Conservation (phyloP, 345 rosid species). For the Reutealis trisperma region DNA sequence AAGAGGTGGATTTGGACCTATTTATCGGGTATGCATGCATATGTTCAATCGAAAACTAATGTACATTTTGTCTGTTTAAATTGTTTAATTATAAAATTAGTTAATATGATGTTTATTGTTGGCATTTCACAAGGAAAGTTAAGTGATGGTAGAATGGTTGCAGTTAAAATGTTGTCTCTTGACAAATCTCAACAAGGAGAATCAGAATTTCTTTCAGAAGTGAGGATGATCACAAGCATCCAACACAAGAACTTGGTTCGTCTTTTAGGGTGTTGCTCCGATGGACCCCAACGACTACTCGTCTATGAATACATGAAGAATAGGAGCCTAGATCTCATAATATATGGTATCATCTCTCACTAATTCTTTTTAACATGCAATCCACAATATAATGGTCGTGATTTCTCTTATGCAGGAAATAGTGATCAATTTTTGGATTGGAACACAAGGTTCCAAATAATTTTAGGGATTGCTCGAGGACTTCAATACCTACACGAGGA, state of each 20-base stretch:
- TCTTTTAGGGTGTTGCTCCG: constrained; percentile 65
- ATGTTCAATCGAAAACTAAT: neutral
- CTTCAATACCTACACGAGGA: constrained; percentile 71
- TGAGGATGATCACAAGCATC: constrained; percentile 74
- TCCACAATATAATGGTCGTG: too few species aligned
- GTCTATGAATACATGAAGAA: constrained; percentile 72
- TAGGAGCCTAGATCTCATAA: constrained; percentile 59
- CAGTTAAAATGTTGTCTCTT: constrained; percentile 48
- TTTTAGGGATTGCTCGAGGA: constrained; percentile 62
- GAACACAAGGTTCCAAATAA: constrained; percentile 56
- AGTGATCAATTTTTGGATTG: constrained; percentile 45
- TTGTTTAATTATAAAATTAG: neutral
- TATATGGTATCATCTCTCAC: constrained; percentile 41
- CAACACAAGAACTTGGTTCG: constrained; percentile 74
- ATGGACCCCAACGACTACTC: constrained; percentile 58
- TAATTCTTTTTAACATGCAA: too few species aligned
- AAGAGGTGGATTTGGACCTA: constrained; percentile 69
- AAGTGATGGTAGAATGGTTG: constrained; percentile 51
- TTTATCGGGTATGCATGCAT: constrained; percentile 44
- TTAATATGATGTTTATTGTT: neutral
- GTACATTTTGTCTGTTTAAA: too few species aligned
- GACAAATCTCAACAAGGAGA: constrained; percentile 73
- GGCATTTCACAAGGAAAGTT: constrained; percentile 50
- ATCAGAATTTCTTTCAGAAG: constrained; percentile 63
- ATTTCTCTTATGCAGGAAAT: constrained; percentile 36